These are phyloP conservation scores for Tolypocladium pustulatum DNA, from an alignment of 2,329 filamentous ascomycete genomes.

Conservation along the genomic window DNA sequence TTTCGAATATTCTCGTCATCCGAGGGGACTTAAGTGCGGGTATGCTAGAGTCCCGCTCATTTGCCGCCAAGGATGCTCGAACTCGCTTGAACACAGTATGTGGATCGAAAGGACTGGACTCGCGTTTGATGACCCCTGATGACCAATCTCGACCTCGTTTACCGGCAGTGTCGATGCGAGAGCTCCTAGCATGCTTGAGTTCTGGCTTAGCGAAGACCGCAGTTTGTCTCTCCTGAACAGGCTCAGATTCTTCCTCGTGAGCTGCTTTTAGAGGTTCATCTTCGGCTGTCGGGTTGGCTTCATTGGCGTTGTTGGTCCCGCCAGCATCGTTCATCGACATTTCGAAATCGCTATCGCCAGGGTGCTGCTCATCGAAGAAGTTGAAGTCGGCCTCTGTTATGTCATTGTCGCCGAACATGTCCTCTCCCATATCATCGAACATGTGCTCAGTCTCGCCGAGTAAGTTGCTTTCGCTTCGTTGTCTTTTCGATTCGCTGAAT, in stretches of 20 bases:
- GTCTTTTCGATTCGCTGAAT: slow-evolving; percentile 31
- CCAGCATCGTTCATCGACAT: slow-evolving; percentile 16
- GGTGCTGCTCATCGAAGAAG: slow-evolving; percentile 63
- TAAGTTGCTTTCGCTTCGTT: slow-evolving; percentile 29
- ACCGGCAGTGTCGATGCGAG: slow-evolving; percentile 30
- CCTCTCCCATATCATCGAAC: slow-evolving; percentile 58
- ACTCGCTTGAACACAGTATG: slow-evolving; percentile 50
- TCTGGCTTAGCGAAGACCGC: slow-evolving; percentile 48
- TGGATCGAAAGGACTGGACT: slow-evolving; percentile 46
- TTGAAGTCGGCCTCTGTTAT: slow-evolving; percentile 78
- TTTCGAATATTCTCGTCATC: slow-evolving; percentile 41
- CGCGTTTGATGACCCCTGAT: slow-evolving; percentile 32
- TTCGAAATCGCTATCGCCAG: slow-evolving; percentile 29
- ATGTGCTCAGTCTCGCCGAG: slow-evolving; percentile 45
- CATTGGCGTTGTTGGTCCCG: slow-evolving; percentile 5
- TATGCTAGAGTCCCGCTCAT: slow-evolving; percentile 10
- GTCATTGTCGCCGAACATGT: slow-evolving; percentile 61
- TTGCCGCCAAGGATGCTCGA: slow-evolving; percentile 30
- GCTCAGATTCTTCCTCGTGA: slow-evolving; percentile 7
- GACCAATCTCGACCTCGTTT: slow-evolving; percentile 19
- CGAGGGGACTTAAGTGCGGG: slow-evolving; percentile 14
- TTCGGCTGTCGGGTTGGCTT: slow-evolving; percentile 6
- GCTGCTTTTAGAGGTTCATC: slow-evolving; percentile 6
- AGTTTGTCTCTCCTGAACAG: slow-evolving; percentile 13
- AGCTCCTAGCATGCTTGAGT: slow-evolving; percentile 46